Conservation (phyloP, 2,329 filamentous ascomycete genomes). For the Knufia petricola region DNA sequence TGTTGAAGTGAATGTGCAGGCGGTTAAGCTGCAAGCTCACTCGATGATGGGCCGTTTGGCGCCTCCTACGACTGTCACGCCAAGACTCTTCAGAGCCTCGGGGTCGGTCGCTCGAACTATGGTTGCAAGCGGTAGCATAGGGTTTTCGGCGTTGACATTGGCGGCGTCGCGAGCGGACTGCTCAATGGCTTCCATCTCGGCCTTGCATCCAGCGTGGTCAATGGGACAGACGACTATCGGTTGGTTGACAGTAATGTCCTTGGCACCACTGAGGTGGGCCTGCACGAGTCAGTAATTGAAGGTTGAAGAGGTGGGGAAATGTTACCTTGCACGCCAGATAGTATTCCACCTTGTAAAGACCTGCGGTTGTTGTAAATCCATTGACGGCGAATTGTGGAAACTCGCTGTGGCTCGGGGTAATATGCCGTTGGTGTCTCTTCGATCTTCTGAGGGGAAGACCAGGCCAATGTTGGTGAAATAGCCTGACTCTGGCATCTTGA, state of each 20-base stretch:
- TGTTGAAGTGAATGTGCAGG: not conserved
- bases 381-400: constrained; percentile 83
- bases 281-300: constrained; percentile 32
- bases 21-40: constrained; percentile 32
- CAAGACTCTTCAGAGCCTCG: constrained; percentile 49
- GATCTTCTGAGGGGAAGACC: constrained; percentile 80
- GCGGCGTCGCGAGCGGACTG: constrained; percentile 89
- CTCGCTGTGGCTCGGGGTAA: constrained; percentile 70
- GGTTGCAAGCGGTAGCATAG: constrained; percentile 76
- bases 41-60: constrained; percentile 57
- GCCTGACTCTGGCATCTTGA: constrained; percentile 79
- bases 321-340: constrained; percentile 85
- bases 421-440: constrained; percentile 78
- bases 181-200: constrained; percentile 97
- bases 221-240: constrained; percentile 93
- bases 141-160: constrained; percentile 77
- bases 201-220: constrained; percentile 90
- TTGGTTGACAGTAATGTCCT: constrained; percentile 80
- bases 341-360: constrained; percentile 96
- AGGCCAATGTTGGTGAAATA: constrained; percentile 89
- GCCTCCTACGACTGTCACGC: constrained; percentile 54
- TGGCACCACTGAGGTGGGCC: constrained; percentile 79
- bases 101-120: constrained; percentile 73
- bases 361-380: constrained; percentile 88
- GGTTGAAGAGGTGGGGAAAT: constrained; percentile 17